These are phyloP conservation scores for Raffaelea ambrosiae DNA, from an alignment of 2,329 filamentous ascomycete genomes.

Conservation along the genomic window DNA sequence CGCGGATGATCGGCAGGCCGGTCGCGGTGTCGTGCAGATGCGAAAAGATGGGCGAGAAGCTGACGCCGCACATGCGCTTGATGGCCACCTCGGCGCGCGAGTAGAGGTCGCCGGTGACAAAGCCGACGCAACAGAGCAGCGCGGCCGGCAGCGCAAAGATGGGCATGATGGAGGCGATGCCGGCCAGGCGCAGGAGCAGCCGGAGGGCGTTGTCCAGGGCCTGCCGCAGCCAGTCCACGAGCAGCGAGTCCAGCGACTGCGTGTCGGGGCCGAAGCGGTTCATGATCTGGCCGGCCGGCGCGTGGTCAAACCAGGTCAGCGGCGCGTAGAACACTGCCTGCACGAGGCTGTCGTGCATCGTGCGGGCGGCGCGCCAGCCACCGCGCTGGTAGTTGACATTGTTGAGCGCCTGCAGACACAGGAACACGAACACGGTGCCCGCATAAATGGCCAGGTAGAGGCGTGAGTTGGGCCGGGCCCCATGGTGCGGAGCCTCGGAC, in stretches of 20 bases:
- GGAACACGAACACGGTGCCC: not conserved
- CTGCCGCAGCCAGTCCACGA: constrained; percentile 4
- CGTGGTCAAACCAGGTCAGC: constrained; percentile 83
- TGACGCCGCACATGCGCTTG: constrained; percentile 30
- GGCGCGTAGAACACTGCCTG: constrained; percentile 70
- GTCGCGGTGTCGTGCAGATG: constrained; percentile 13
- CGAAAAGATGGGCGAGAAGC: constrained; percentile 44
- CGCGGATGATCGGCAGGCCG: constrained; percentile 37
- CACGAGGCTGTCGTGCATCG: constrained; percentile 68
- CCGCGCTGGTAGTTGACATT: constrained; percentile 30
- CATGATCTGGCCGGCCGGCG: constrained; percentile 84
- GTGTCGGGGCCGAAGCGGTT: constrained; percentile 94
- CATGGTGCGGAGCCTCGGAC: not conserved
- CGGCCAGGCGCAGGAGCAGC: constrained; percentile 22
- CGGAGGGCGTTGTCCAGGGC: constrained; percentile 3
- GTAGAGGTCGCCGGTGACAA: constrained; percentile 33
- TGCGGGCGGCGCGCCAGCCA: constrained; percentile 62
- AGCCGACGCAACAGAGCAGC: constrained; percentile 26
- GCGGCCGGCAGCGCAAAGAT: constrained; percentile 33
- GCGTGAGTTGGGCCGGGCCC: not conserved
- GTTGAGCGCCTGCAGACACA: constrained; percentile 10
- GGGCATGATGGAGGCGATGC: constrained; percentile 32
- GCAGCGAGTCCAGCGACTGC: constrained; percentile 60
- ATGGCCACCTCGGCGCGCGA: constrained; percentile 33
- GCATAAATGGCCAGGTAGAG: constrained; percentile 3